Evolutionary conservation across 495 filamentous ascomycete genomes (phyloP), one percentile per base, ranked within the genome.

Genomic region (Penicillium canariense): DNA sequence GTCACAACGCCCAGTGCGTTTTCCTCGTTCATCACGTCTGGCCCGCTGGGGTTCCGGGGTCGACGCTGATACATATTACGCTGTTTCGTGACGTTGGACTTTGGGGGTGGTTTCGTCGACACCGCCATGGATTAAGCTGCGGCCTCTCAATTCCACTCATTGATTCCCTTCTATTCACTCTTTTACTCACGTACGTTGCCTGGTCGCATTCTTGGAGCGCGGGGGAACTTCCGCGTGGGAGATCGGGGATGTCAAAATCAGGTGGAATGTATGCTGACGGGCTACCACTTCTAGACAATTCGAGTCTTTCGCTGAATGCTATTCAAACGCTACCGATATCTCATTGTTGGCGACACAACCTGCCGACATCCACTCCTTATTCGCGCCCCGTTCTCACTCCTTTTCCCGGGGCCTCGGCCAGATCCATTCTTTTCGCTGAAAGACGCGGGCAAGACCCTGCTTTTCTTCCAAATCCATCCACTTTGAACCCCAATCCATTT

Each of bases 71-170:
- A 52, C 36, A 40, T 23, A 17, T 46, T 47, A 44, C 34, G 27
- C 18, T 12, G 22, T 48, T 12, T 42, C 20, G 36, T 18, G 26
- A 28, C 11, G 11, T 35, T 26, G 40, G 5, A 25, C 30, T 50
- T 54, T 22, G 26, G 28, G 51, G 31, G 1, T n/a, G 35, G 39
- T 46, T 46, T 47, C 28, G 26, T 47, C 50, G 39, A 48, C 50
- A 43, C 55, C 56, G 43, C 50, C 36, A 65, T 65, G 61, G 58
- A 61, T 48, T 65, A 61, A 40, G 55, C 23, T 22, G 34, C 48
- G 52, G 31, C 26, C 22, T 49, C 44, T 28, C 10, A 31, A 26
- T 44, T 26, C 39, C 26, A 20, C 6, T 5, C 26, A 36, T 42
- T 35, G 38, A 52, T 49, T 22, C 20, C 17, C 44, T 35, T 52